Conservation (phyloP, 2,329 filamentous ascomycete species). For the Calonectria fujianensis region DNA sequence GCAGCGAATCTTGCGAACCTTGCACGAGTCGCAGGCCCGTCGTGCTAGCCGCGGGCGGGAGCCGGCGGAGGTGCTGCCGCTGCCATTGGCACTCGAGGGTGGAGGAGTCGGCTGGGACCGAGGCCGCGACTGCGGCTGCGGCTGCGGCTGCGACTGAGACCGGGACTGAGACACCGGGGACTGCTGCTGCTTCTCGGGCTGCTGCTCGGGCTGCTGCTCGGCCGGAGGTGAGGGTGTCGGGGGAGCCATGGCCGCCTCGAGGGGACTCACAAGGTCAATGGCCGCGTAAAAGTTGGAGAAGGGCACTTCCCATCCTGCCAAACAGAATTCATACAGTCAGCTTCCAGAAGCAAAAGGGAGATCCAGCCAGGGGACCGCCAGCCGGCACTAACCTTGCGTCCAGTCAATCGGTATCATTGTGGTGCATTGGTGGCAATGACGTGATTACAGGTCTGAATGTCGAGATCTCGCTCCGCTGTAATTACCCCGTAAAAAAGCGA, state of each 20-base stretch:
- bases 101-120: conserved; percentile 30
- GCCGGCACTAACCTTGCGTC: conserved; percentile 32
- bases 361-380: conserved; percentile 32
- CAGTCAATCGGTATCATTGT: conserved; percentile 36
- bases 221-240: conserved; percentile 27
- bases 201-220: conserved; percentile 13
- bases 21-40: conserved; percentile 71
- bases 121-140: neutral
- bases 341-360: conserved; percentile 31
- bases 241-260: conserved; percentile 33
- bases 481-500: conserved; percentile 31
- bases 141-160: conserved; percentile 12
- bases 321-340: conserved; percentile 26
- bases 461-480: conserved; percentile 32
- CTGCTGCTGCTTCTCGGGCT: neutral
- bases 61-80: conserved; percentile 19
- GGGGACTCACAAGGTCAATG: conserved; percentile 35
- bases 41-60: conserved; percentile 50
- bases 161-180: neutral
- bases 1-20: conserved; percentile 72
- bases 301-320: conserved; percentile 36
- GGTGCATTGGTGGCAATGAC: conserved; percentile 45
- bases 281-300: conserved; percentile 35
- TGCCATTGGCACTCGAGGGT: conserved; percentile 44
- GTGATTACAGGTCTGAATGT: conserved; percentile 49